Evolutionary conservation across 352 stramenopile species (phyloP).

Genomic region (Phytophthora tubulina): DNA sequence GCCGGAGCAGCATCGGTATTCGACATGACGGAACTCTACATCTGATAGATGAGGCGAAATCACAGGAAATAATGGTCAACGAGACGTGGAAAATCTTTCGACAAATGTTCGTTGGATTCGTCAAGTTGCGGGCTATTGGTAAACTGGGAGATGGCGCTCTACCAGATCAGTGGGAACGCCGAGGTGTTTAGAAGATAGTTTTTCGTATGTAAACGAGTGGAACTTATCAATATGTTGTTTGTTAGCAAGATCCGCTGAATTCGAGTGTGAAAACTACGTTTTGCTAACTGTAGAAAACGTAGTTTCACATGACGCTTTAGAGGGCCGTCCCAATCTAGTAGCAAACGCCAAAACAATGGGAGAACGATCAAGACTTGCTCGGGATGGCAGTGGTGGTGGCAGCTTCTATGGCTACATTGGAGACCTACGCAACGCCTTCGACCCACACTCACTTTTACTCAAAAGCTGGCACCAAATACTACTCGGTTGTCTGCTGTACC

Average conservation of each 20-base stretch:
- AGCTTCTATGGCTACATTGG: slow-evolving; percentile 23
- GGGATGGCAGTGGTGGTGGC: background rate
- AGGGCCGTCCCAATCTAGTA: too few relatives aligned
- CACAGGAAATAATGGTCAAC: slow-evolving; percentile 54
- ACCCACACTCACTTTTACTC: slow-evolving; percentile 58
- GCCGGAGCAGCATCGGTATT: slow-evolving; percentile 37
- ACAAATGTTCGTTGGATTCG: slow-evolving; percentile 73
- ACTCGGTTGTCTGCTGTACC: slow-evolving; percentile 56
- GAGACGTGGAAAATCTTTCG: slow-evolving; percentile 84
- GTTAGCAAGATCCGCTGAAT: too few relatives aligned
- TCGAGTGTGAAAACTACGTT: too few relatives aligned
- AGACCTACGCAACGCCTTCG: slow-evolving; percentile 56
- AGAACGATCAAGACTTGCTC: too few relatives aligned
- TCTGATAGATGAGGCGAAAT: slow-evolving; percentile 52
- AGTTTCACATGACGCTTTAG: too few relatives aligned
- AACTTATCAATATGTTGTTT: too few relatives aligned
- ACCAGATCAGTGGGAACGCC: slow-evolving; percentile 60
- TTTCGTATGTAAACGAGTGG: too few relatives aligned
- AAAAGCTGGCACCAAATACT: slow-evolving; percentile 60
- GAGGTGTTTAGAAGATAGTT: background rate
- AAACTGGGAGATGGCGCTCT: slow-evolving; percentile 66
- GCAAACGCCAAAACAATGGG: too few relatives aligned
- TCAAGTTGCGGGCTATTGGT: slow-evolving; percentile 57
- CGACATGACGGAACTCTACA: slow-evolving; percentile 32
- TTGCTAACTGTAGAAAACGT: too few relatives aligned